These are phyloP conservation scores for Colletotrichum acutatum DNA, from an alignment of 2,329 filamentous ascomycete species.

Conservation along the genomic window DNA sequence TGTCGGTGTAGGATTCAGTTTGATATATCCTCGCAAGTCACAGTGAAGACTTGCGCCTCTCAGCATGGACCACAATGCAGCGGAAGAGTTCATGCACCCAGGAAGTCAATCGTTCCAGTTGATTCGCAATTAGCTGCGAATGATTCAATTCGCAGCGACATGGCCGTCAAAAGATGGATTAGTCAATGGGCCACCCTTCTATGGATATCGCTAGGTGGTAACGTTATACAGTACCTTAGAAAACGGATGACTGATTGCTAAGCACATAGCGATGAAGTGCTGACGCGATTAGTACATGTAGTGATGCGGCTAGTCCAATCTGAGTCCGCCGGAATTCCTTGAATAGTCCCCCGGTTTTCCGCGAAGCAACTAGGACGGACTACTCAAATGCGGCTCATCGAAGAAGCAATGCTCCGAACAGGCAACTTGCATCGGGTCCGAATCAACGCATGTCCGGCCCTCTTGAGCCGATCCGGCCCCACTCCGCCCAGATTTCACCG, in stretches of 20 bases:
- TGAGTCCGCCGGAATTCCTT: neutral
- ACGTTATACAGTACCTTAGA: neutral
- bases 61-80: neutral
- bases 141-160: neutral
- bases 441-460: neutral
- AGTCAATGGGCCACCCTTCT: neutral
- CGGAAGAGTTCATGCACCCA: conserved; percentile 1
- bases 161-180: neutral
- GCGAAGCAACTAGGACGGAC: neutral
- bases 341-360: neutral
- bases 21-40: neutral
- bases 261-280: neutral
- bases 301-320: neutral
- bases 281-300: neutral
- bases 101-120: conserved; percentile 13
- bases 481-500: neutral
- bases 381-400: neutral
- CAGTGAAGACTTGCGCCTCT: neutral
- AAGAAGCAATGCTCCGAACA: neutral
- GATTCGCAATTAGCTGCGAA: neutral
- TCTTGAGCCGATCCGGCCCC: neutral
- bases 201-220: too few species aligned
- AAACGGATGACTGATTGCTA: conserved; percentile 6
- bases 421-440: neutral
- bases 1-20: neutral